Evolutionary conservation across 2,329 filamentous ascomycete genomes (phyloP).

Genomic region (Aureobasidium sp.): DNA sequence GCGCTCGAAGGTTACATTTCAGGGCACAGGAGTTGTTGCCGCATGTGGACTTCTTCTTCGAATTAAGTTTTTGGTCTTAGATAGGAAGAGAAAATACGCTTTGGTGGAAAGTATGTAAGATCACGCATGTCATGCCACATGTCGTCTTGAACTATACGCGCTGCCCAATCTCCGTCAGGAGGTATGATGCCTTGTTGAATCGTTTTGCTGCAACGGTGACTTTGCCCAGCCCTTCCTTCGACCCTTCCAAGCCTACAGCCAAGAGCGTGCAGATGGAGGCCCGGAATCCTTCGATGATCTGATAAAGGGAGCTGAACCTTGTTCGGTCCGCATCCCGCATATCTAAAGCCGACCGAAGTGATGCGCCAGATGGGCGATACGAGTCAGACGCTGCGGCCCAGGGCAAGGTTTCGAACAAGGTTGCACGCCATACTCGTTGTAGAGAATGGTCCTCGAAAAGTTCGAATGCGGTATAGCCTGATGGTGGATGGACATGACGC

Average conservation of each 20-base stretch:
- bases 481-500: not conserved
- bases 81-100: not conserved
- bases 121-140: not conserved
- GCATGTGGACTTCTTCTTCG: not conserved
- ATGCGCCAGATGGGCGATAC: not conserved
- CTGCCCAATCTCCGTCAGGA: not conserved
- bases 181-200: not conserved
- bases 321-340: not conserved
- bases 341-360: not conserved
- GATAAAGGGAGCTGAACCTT: not conserved
- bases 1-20: not conserved
- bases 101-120: not conserved
- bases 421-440: not conserved
- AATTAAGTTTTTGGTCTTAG: not conserved
- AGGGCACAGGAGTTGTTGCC: not conserved
- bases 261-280: not conserved
- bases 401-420: conserved; percentile 2
- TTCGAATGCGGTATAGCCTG: not conserved
- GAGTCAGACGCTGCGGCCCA: not conserved
- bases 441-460: not conserved
- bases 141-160: not conserved
- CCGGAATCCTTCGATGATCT: not conserved
- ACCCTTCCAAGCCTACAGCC: not conserved
- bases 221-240: not conserved
- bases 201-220: not conserved